Evolutionary conservation across 75 land plant genomes (phyloP), one percentile per base, ranked within the genome.

Genomic region (Pseudotsuga menziesii): DNA sequence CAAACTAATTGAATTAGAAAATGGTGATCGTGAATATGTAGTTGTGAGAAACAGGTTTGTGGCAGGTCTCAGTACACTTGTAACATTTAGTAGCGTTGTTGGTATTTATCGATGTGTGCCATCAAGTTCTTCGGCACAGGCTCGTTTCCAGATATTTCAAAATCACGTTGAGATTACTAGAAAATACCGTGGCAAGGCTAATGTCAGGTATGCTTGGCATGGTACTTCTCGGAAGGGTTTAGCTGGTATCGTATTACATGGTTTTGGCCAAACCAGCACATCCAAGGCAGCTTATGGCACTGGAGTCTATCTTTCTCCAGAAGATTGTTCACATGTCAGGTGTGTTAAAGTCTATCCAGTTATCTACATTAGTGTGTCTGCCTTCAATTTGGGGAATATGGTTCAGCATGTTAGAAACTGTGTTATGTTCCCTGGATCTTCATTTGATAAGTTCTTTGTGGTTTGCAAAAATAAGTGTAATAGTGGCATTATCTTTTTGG

Each of bases 131-230:
- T 19, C 72, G 12, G 84, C 71, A 41, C 67, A 81, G 27, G 84
- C 78, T 36, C 85, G 80, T 15, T 41, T 61, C n/a, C 74, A 84
- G 66, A 58, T 72, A 13, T 84, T 84, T 57, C 75, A 82, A 78
- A 78, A 29, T 22, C 64, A 58, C 57, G 79, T 15, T 63, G 76
- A 78, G 0, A 57, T 73, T 26, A 86, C 84, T 4, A 87, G 75
- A 74, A 55, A 75, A 23, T 72, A 67, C 56, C 79, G 95, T 0
- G 91, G 94, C 1, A 73, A 82, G 54, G 75, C 89, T 16, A 92
- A 89, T 77, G 76, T 83, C 0, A 79, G 79, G 25, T 87, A 83
- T 72, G 95, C 92, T 6, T 94, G 97, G 97, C 80, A 92, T 74
- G 91, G 88, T 9, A 78, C 85, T 2, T 82, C 92, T 6, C 75